Conservation (phyloP, 2,329 filamentous ascomycete species). For the Apiospora aurea region DNA sequence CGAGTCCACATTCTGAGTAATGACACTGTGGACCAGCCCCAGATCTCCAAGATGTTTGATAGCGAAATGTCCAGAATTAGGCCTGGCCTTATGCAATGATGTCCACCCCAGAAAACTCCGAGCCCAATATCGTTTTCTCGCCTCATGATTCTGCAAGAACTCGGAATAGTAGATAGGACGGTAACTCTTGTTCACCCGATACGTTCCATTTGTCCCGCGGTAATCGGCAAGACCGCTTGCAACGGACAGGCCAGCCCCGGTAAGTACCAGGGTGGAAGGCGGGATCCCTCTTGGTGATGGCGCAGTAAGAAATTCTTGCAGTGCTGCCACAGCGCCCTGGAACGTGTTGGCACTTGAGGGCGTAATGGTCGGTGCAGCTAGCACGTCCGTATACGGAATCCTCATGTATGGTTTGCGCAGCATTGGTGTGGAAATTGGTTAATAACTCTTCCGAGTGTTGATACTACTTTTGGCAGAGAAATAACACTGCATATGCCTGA, state of each 20-base stretch:
- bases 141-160: conserved; percentile 81
- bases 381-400: conserved; percentile 87
- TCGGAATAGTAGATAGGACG: conserved; percentile 93
- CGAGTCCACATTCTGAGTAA: conserved; percentile 98
- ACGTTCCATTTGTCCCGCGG: conserved; percentile 87
- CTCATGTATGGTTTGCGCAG: conserved; percentile 78
- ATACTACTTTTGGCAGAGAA: neutral
- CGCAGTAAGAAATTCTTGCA: conserved; percentile 77
- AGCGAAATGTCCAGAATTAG: conserved; percentile 82
- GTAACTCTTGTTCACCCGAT: conserved; percentile 88
- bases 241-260: conserved; percentile 92
- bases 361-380: conserved; percentile 77
- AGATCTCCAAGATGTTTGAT: conserved; percentile 74
- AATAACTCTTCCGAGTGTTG: neutral
- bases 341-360: conserved; percentile 75
- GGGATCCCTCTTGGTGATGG: conserved; percentile 58
- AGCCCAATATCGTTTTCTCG: conserved; percentile 94
- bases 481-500: neutral
- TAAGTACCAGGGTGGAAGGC: conserved; percentile 59
- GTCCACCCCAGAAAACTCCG: conserved; percentile 94
- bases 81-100: conserved; percentile 76
- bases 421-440: conserved; percentile 5
- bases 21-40: conserved; percentile 76
- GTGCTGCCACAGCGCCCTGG: conserved; percentile 76
- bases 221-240: conserved; percentile 95